Conservation (phyloP, 1,284 basidiomycete genomes). For the Sanghuangporus baumii region DNA sequence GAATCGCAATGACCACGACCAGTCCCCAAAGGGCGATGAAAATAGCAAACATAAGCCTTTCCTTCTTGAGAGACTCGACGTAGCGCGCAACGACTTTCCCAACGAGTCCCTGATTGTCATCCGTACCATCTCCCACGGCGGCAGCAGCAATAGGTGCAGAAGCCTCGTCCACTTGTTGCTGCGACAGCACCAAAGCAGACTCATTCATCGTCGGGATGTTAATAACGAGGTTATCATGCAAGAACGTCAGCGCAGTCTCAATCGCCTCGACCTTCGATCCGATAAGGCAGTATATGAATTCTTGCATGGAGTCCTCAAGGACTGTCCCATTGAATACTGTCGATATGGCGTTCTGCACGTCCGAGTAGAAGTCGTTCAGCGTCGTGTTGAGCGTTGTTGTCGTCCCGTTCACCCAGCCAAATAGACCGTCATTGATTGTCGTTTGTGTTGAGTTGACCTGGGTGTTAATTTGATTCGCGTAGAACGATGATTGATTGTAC, state of each 20-base stretch:
- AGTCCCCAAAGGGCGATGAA: slow-evolving; percentile 78
- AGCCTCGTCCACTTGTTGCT: slow-evolving; percentile 65
- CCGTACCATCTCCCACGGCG: slow-evolving; percentile 58
- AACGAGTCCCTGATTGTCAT: slow-evolving; percentile 58
- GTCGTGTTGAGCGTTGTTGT: slow-evolving; percentile 83
- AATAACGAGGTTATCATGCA: slow-evolving; percentile 82
- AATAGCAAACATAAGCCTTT: slow-evolving; percentile 76
- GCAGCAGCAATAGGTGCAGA: slow-evolving; percentile 73
- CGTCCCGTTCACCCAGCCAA: slow-evolving; percentile 93
- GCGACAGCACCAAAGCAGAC: slow-evolving; percentile 71
- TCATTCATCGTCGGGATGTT: slow-evolving; percentile 72
- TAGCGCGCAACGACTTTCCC: slow-evolving; percentile 73
- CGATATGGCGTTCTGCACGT: slow-evolving; percentile 65
- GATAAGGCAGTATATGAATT: slow-evolving; percentile 85
- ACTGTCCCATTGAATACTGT: slow-evolving; percentile 79
- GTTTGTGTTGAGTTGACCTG: slow-evolving; percentile 66
- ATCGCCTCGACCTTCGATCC: slow-evolving; percentile 85
- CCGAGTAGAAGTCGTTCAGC: slow-evolving; percentile 67
- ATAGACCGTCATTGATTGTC: slow-evolving; percentile 80
- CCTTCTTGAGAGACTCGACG: slow-evolving; percentile 65
- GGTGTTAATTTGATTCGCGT: slow-evolving; percentile 71
- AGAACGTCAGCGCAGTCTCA: slow-evolving; percentile 86
- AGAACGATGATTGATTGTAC: slow-evolving; percentile 71
- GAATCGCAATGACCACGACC: slow-evolving; percentile 68
- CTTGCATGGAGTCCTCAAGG: slow-evolving; percentile 75